Base-by-base conservation (phyloP, 345 rosid genomes). In the Erodium maritimum region DNA sequence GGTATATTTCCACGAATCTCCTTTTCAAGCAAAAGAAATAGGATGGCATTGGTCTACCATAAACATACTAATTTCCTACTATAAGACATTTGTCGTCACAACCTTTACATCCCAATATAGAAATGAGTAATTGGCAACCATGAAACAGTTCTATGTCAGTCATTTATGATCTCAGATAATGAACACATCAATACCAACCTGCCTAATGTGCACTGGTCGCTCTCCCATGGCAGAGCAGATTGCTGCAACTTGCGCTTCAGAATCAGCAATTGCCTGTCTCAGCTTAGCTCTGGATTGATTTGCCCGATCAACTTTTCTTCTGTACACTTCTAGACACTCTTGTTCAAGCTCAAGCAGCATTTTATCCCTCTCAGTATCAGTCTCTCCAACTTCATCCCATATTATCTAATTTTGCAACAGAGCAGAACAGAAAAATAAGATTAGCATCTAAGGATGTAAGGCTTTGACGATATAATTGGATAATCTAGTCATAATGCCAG, bases 301-400 rank as follows among this genome's bases (percentile, higher is more conserved):
- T 21, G 96, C 95, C 64, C 72, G 84, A 64, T 93, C 96, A 34
- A 93, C 97, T 77, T 87, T 93, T 67, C 96, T 75, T 75, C 95
- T 80, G 67, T 93, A 93, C 1, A 90, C 99, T 73, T 93, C 85
- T 34, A 90, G 79, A 69, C 99, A 93, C 66, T 93, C 97, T 66
- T 77, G 90, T 64, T 93, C 97, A 46, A 93, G 91, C 73, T 93
- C 96, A 22, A 85, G 85, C 60, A 93, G 66, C 96, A 87, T 87
- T 68, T 79, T 74, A 57, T 93, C 99, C 72, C 90, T 79, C n/a
- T 89, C 96, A 20, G 74, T 46, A 63, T 87, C 87, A 0, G 83
- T 62, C 78, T 93, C 99, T 37, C 99, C 99, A 57, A 93, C 90
- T 78, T 93, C 99, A 77, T 86, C 85, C 99, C 96, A 93, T 37